These are phyloP conservation scores for Fraxinus anomala DNA, from an alignment of 257 asterid genomes.

Conservation along the genomic window DNA sequence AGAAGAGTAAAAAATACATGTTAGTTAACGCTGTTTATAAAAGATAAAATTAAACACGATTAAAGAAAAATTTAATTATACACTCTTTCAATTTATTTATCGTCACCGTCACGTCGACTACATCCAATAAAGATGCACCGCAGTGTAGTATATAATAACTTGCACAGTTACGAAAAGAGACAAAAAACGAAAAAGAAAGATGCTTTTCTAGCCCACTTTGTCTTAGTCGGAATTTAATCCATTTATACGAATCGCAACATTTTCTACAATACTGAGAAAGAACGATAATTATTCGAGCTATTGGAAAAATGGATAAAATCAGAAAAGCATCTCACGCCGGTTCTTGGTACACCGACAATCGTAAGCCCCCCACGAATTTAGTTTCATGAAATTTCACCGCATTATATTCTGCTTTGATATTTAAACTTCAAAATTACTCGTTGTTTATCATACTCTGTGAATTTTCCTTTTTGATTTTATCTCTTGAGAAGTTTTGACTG, in stretches of 20 bases:
- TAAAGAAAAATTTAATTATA: too few species aligned
- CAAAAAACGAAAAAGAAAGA: background rate
- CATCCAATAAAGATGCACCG: too few species aligned
- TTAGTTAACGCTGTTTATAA: too few species aligned
- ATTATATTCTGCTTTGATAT: background rate
- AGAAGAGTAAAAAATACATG: too few species aligned
- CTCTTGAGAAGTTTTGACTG: background rate
- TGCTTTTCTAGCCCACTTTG: background rate
- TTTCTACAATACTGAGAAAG: background rate
- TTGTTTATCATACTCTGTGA: background rate
- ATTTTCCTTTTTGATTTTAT: background rate
- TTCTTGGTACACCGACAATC: slow-evolving; percentile 95
- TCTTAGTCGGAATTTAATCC: background rate
- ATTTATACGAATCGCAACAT: background rate
- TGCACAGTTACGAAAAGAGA: background rate
- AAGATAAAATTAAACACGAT: too few species aligned
- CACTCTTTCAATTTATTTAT: too few species aligned
- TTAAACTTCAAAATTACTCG: background rate
- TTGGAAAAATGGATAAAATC: slow-evolving; percentile 61
- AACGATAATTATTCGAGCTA: slow-evolving; percentile 19
- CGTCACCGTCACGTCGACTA: too few species aligned
- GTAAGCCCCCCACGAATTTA: slow-evolving; percentile 48
- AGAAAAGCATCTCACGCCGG: slow-evolving; percentile 96
- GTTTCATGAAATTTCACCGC: background rate
- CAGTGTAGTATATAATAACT: background rate